Evolutionary conservation across 2,329 filamentous ascomycete species (phyloP).

Genomic region (Fusarium sulawesiense): DNA sequence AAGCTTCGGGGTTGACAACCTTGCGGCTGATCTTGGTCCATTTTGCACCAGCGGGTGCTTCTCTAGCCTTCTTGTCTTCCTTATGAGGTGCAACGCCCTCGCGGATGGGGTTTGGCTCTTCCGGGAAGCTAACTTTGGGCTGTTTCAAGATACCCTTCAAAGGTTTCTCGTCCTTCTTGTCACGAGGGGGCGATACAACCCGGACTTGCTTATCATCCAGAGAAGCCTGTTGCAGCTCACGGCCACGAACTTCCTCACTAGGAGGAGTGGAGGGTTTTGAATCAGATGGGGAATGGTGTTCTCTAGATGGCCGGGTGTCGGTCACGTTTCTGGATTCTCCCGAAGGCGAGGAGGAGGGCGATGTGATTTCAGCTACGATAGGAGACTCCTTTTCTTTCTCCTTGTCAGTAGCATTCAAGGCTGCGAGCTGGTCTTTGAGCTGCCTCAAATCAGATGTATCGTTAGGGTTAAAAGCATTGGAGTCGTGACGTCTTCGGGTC

Average conservation of each 20-base stretch:
- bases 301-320: conserved; percentile 31
- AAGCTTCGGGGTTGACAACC: conserved; percentile 88
- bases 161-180: conserved; percentile 73
- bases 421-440: conserved; percentile 63
- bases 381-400: conserved; percentile 42
- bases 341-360: conserved; percentile 40
- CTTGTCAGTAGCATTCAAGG: conserved; percentile 50
- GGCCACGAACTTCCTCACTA: conserved; percentile 55
- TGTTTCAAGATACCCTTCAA: conserved; percentile 88
- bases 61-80: conserved; percentile 77
- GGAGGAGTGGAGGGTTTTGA: conserved; percentile 30
- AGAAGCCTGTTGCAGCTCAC: conserved; percentile 52
- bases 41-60: conserved; percentile 80
- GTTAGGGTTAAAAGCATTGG: conserved; percentile 63
- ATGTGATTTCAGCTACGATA: conserved; percentile 38
- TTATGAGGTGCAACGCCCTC: conserved; percentile 96
- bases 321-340: conserved; percentile 21
- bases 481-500: conserved; percentile 53
- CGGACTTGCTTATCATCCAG: conserved; percentile 64
- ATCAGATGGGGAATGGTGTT: conserved; percentile 25
- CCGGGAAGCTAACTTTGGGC: conserved; percentile 85
- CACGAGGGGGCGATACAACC: conserved; percentile 78
- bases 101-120: conserved; percentile 82
- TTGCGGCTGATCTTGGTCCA: conserved; percentile 95
- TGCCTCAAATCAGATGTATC: conserved; percentile 62